Conservation (phyloP, 208 protist genomes). For the Trypanosoma congolense region DNA sequence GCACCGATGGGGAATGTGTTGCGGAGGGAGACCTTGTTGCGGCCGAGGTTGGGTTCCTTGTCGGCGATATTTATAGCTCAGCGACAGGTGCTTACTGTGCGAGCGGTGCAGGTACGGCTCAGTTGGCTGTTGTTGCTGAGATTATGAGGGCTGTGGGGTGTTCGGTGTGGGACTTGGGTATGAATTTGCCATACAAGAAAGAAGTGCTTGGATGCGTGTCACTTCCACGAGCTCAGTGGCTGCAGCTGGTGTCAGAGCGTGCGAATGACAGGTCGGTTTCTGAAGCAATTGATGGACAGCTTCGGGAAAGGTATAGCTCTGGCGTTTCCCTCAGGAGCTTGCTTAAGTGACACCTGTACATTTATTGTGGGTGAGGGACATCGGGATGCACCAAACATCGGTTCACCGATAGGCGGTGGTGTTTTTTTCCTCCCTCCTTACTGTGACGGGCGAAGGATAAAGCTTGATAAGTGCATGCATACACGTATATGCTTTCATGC, state of each 20-base stretch:
- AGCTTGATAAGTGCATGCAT: too few relatives aligned
- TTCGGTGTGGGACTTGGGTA: constrained; percentile 85
- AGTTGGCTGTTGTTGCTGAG: constrained; percentile 51
- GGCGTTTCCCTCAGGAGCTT: constrained; percentile 23
- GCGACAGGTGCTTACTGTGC: constrained; percentile 69
- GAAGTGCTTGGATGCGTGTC: constrained; percentile 27
- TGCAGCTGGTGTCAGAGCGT: constrained; percentile 28
- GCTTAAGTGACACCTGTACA: neutral
- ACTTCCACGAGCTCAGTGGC: constrained; percentile 43
- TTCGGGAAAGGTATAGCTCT: constrained; percentile 13
- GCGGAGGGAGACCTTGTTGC: constrained; percentile 70
- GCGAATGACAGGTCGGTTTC: constrained; percentile 7
- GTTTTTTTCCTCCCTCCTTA: too few relatives aligned
- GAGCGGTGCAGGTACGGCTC: constrained; percentile 64
- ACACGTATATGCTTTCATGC: too few relatives aligned
- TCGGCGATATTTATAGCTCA: constrained; percentile 85
- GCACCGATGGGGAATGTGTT: constrained; percentile 7
- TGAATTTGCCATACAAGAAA: constrained; percentile 79
- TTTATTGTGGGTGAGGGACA: constrained; percentile 14
- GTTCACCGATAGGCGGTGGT: too few relatives aligned
- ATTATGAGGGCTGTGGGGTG: constrained; percentile 51
- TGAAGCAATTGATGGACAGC: constrained; percentile 15
- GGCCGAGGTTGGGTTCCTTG: constrained; percentile 68
- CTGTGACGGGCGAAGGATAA: too few relatives aligned
- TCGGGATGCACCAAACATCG: too few relatives aligned